These are phyloP conservation scores for Trypanosoma mega DNA, from an alignment of 208 protist genomes.

Conservation along the genomic window DNA sequence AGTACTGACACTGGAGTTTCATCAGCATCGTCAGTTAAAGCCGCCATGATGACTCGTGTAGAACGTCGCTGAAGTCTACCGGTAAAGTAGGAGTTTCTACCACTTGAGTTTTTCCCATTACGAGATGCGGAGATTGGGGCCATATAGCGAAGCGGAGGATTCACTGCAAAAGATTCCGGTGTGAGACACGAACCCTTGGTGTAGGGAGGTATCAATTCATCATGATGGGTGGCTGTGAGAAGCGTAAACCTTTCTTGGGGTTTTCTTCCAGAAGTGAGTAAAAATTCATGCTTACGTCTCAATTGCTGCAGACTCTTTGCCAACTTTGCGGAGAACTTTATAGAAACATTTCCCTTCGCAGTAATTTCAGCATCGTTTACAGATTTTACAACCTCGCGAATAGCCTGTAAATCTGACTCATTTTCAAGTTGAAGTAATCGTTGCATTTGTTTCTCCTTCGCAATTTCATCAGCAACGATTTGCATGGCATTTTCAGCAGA, in stretches of 20 bases:
- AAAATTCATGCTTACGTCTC: constrained; percentile 43
- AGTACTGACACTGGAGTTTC: constrained; percentile 32
- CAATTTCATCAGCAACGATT: constrained; percentile 86
- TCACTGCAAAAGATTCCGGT: constrained; percentile 41
- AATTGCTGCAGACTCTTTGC: constrained; percentile 41
- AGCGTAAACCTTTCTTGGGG: constrained; percentile 50
- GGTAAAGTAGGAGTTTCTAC: constrained; percentile 54
- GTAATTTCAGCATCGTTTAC: constrained; percentile 13
- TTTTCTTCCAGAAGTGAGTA: constrained; percentile 16
- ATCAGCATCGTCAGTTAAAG: constrained; percentile 27
- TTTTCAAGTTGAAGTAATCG: constrained; percentile 79
- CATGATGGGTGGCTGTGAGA: constrained; percentile 63
- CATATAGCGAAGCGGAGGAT: constrained; percentile 31
- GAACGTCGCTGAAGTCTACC: constrained; percentile 53
- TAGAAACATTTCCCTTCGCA: constrained; percentile 13
- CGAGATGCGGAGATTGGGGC: constrained; percentile 9
- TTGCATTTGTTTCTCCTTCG: constrained; percentile 91
- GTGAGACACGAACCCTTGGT: constrained; percentile 54
- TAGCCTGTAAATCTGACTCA: constrained; percentile 15
- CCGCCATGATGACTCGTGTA: constrained; percentile 47
- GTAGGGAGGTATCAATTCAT: constrained; percentile 61
- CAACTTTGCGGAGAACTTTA: constrained; percentile 51
- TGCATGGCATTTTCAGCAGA: constrained; percentile 87
- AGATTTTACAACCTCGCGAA: constrained; percentile 19
- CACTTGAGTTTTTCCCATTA: constrained; percentile 27